phyloP scores from a whole-genome alignment of 176 grass and related monocot genomes.

The Bothriochloa decipiens region DNA sequence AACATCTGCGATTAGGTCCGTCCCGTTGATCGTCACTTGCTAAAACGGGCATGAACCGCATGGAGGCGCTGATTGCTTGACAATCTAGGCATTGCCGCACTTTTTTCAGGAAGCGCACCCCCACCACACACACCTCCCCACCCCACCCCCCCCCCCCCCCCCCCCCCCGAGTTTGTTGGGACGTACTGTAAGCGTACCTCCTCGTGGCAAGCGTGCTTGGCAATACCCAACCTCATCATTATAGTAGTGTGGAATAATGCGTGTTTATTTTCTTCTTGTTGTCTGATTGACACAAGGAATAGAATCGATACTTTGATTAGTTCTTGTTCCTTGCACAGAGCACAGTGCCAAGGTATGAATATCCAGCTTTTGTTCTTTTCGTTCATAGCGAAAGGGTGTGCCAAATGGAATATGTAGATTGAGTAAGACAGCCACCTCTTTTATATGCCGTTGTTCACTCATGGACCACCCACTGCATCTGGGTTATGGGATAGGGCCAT shows the following conservation, averaged over 20 bases:
- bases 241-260: background rate
- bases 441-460: background rate
- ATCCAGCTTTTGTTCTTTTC: no score
- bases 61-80: slow-evolving; percentile 3
- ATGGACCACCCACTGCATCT: slow-evolving; percentile 19
- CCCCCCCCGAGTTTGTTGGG: background rate
- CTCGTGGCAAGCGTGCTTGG: background rate
- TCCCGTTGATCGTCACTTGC: background rate
- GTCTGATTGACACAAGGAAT: slow-evolving; percentile 15
- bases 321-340: background rate
- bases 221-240: background rate
- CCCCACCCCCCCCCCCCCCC: background rate
- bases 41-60: background rate
- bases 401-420: no score
- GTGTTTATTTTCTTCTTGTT: slow-evolving; percentile 12
- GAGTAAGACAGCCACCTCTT: no score
- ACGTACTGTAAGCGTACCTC: background rate
- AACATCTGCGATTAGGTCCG: background rate
- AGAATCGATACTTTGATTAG: slow-evolving; percentile 2
- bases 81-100: background rate
- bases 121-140: no score
- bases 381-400: no score
- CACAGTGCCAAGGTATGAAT: slow-evolving; percentile 5
- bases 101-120: slow-evolving; percentile 40
- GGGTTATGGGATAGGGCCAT: slow-evolving; percentile 14